Evolutionary conservation across 2,329 filamentous ascomycete genomes (phyloP).

Genomic region (Aspergillus sp.): DNA sequence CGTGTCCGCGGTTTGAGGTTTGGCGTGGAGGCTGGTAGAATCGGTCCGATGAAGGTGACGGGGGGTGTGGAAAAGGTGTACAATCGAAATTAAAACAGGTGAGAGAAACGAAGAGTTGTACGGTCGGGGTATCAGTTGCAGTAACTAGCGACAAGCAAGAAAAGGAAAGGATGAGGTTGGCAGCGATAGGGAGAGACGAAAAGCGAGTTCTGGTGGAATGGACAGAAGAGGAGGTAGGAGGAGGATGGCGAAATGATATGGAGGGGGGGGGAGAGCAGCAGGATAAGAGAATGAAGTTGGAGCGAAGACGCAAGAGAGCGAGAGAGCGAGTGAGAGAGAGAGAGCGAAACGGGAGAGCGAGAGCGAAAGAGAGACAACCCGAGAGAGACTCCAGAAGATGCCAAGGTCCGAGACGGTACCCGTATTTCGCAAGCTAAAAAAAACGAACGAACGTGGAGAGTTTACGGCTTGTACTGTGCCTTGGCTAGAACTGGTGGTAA

Average conservation of each 20-base stretch:
- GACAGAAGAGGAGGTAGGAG: slow-evolving; percentile 2
- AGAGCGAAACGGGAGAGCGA: neutral
- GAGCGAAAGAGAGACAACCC: neutral
- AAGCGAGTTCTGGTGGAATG: neutral
- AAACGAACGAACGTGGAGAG: neutral
- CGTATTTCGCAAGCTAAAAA: neutral
- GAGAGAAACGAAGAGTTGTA: slow-evolving; percentile 6
- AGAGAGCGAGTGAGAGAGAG: slow-evolving; percentile 9
- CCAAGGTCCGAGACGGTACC: neutral
- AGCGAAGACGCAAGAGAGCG: neutral
- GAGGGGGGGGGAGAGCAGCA: slow-evolving; percentile 6
- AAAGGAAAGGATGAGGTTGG: slow-evolving; percentile 14
- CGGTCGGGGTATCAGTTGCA: slow-evolving; percentile 7
- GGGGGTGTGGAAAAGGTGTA: slow-evolving; percentile 10
- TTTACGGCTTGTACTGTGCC: neutral
- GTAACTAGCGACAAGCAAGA: slow-evolving; percentile 7
- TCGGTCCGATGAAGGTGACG: slow-evolving; percentile 3
- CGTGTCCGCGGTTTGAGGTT: slow-evolving; percentile 13
- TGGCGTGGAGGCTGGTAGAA: slow-evolving; percentile 6
- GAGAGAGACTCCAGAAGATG: slow-evolving; percentile 6
- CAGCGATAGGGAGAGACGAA: slow-evolving; percentile 10
- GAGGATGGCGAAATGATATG: slow-evolving; percentile 11
- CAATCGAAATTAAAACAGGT: slow-evolving; percentile 22
- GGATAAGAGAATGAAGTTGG: slow-evolving; percentile 4
- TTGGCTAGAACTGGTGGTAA: neutral